Evolutionary conservation across 495 filamentous ascomycete genomes (phyloP), one percentile per base, ranked within the genome.

Genomic region (Penicillium alfredii): DNA sequence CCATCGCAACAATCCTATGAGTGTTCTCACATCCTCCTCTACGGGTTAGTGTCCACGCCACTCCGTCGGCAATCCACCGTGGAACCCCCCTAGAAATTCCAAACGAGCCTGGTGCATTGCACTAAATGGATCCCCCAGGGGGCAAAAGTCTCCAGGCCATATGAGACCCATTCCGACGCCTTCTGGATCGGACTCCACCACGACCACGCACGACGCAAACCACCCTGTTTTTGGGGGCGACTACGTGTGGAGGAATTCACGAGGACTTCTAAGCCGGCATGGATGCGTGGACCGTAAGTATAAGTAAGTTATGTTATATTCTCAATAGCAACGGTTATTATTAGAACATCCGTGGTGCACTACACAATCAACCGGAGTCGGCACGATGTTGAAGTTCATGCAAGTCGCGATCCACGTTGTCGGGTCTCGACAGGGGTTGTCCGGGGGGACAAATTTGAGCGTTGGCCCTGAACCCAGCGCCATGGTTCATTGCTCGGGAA

Each of bases 401-500:
- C n/a, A n/a, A n/a, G n/a, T n/a, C n/a, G n/a, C n/a, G n/a, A 52
- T 45, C 63, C 60, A 60, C 12, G 31, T 40, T 32, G 45, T 49
- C 56, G 60, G 62, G 60, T 54, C 47, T 37, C 15, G 36, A 36
- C 40, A 48, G 42, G 36, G 20, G 40, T 45, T 38, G 34, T 31
- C 39, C 32, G 44, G 30, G 22, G 38, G 17, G 31, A 20, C 15
- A 34, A 8, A 20, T 30, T 21, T 30, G 34, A 38, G 45, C 22
- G 51, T 58, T 49, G 44, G 44, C 29, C 41, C 28, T 21, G 40
- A 62, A 49, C 60, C 64, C 64, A 61, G 58, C 53, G 50, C 61
- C 60, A 62, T 58, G 64, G 64, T 68, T 68, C 63, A 54, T 27
- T 11, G 33, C 39, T 51, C 60, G 57, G 61, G 60, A 56, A 64